phyloP scores from a whole-genome alignment of 2,329 filamentous ascomycete genomes.

The Penicillium sp. region DNA sequence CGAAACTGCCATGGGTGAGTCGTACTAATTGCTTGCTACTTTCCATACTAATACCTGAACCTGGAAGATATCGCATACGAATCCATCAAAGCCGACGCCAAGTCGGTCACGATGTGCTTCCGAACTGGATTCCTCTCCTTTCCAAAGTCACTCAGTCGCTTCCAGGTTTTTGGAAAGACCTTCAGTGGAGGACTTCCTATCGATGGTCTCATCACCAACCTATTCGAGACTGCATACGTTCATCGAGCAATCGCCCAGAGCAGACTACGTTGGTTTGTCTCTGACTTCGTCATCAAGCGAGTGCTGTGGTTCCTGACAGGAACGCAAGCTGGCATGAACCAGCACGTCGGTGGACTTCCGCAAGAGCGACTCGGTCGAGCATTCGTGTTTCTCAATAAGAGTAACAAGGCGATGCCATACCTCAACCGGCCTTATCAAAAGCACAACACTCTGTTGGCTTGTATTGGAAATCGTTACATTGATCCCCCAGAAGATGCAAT shows the following conservation, averaged over 20 bases:
- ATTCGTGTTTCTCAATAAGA: slow-evolving; percentile 18
- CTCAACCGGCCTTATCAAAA: slow-evolving; percentile 17
- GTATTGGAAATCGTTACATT: slow-evolving; percentile 16
- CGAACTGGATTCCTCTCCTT: slow-evolving; percentile 18
- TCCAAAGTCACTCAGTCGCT: slow-evolving; percentile 17
- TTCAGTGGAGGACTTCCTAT: slow-evolving; percentile 17
- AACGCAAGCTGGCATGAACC: slow-evolving; percentile 17
- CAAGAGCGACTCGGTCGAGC: slow-evolving; percentile 14
- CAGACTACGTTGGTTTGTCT: slow-evolving; percentile 14
- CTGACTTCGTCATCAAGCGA: slow-evolving; percentile 16
- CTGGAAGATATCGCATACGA: slow-evolving; percentile 18
- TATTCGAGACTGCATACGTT: slow-evolving; percentile 17
- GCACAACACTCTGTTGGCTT: slow-evolving; percentile 13
- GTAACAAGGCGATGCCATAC: slow-evolving; percentile 19
- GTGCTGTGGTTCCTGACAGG: slow-evolving; percentile 17
- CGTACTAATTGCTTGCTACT: background rate
- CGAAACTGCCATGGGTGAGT: slow-evolving; percentile 20
- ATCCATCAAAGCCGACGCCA: slow-evolving; percentile 17
- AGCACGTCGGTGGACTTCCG: slow-evolving; percentile 16
- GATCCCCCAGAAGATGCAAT: slow-evolving; percentile 15
- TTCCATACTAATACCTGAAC: background rate
- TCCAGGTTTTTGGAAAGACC: slow-evolving; percentile 15
- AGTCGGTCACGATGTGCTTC: slow-evolving; percentile 19
- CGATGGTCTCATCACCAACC: slow-evolving; percentile 17
- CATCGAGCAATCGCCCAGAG: slow-evolving; percentile 14